Base-by-base conservation (phyloP, 352 stramenopile species). In the Pseudoperonospora humuli region DNA sequence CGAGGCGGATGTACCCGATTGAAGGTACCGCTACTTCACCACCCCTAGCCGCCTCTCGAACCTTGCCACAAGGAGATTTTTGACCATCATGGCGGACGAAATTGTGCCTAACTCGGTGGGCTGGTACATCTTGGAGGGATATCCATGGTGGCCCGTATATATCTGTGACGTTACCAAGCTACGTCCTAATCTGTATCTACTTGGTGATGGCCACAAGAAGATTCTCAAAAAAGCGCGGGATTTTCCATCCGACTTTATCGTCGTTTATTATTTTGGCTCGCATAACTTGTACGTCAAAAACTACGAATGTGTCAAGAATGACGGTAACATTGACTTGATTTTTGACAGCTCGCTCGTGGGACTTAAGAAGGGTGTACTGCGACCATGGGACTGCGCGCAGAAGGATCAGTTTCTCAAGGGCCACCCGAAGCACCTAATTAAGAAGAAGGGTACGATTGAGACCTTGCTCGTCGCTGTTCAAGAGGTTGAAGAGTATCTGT, bases 211-310 rank as follows among this genome's bases (percentile, higher is more conserved):
- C 14, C 80, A 93, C 44, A 55, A 61, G 29, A 61, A 57, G 32
- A 85, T 90, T 37, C 54, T 86, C 26, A 78, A 74, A 50, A 87
- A 90, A 51, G 74, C 77, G 38, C 61, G 70, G 6, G 69, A 86
- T 48, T 88, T 86, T 48, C 72, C 72, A 2, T 56, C 70, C 10
- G 61, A 89, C 53, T 93, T 68, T 46, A 70, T 64, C 14, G 43
- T 93, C 41, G 80, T 93, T 8, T 93, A 93, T 43, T 93, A 83
- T 61, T 93, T 93, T 43, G 77, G 77, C 39, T 86, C 71, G 17
- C 65, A 86, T 26, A 54, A 86, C 41, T 93, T 93, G 79, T 92
- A 84, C 57, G 73, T 64, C 2, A 38, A 38, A 1, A 38, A 32
- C 14, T 11, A 31, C 13, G 13, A 21, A 2, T 5, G 11, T 5